phyloP scores from a whole-genome alignment of 2,329 filamentous ascomycete genomes.

The Alternaria gansuensis region DNA sequence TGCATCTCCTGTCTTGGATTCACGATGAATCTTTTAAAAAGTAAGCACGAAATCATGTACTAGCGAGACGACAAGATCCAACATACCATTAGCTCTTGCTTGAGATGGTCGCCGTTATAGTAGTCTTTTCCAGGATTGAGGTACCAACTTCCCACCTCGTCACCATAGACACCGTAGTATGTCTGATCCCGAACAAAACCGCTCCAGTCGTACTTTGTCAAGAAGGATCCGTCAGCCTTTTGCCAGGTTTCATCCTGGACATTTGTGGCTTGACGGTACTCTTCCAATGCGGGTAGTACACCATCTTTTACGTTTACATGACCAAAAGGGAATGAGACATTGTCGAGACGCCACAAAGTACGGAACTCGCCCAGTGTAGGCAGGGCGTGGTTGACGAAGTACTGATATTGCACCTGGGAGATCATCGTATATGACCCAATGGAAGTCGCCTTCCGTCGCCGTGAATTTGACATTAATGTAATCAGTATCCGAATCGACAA shows the following conservation, averaged over 20 bases:
- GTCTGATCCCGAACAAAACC: constrained; percentile 53
- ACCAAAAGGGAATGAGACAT: constrained; percentile 59
- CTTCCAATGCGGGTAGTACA: constrained; percentile 55
- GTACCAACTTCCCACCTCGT: constrained; percentile 62
- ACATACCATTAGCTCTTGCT: constrained; percentile 61
- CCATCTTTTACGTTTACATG: constrained; percentile 59
- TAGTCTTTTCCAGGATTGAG: constrained; percentile 62
- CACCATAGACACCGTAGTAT: constrained; percentile 63
- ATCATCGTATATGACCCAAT: constrained; percentile 62
- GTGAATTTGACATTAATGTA: constrained; percentile 62
- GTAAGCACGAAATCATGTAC: background rate
- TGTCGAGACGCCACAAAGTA: constrained; percentile 62
- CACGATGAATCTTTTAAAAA: constrained; percentile 56
- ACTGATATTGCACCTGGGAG: constrained; percentile 65
- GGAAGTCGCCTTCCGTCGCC: constrained; percentile 60
- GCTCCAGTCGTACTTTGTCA: constrained; percentile 64
- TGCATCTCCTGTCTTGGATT: constrained; percentile 60
- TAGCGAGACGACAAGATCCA: no score
- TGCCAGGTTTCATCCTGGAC: constrained; percentile 66
- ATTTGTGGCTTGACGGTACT: constrained; percentile 58
- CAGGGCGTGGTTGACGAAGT: constrained; percentile 62
- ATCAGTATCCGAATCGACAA: constrained; percentile 54
- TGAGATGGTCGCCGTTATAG: constrained; percentile 62
- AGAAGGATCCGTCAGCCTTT: constrained; percentile 58
- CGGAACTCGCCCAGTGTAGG: constrained; percentile 61